phyloP scores from a whole-genome alignment of 2,329 filamentous ascomycete genomes.

The Metarhizium guizhouense region DNA sequence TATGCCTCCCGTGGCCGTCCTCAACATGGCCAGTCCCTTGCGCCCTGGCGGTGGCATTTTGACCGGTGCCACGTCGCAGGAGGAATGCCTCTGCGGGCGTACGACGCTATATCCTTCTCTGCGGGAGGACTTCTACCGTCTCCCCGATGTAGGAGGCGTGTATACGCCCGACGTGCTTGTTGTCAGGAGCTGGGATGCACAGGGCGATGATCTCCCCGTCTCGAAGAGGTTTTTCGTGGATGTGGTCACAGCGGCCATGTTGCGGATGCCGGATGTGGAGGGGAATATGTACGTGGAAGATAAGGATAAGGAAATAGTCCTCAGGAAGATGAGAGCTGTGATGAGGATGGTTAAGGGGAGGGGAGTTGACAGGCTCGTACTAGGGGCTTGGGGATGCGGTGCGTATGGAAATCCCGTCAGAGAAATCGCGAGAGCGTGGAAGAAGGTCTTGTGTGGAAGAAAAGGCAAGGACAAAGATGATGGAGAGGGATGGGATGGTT shows the following conservation, averaged over 20 bases:
- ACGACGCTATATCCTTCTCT: constrained; percentile 2
- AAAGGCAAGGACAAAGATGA: background rate
- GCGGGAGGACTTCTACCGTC: constrained; percentile 46
- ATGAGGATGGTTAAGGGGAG: constrained; percentile 40
- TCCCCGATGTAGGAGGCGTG: constrained; percentile 45
- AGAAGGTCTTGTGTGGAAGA: constrained; percentile 17
- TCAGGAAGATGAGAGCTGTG: constrained; percentile 48
- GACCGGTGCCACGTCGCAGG: constrained; percentile 49
- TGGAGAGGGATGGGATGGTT: constrained; percentile 4
- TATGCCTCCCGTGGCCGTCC: constrained; percentile 33
- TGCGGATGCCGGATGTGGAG: constrained; percentile 45
- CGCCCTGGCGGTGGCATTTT: constrained; percentile 53
- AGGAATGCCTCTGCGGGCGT: constrained; percentile 49
- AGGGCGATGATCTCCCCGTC: constrained; percentile 15
- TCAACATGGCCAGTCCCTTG: constrained; percentile 57
- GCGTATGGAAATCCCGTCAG: constrained; percentile 53
- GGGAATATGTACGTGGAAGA: constrained; percentile 31
- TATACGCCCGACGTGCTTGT: constrained; percentile 43
- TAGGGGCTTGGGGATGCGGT: constrained; percentile 58
- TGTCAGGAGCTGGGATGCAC: constrained; percentile 32
- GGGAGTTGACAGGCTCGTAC: constrained; percentile 39
- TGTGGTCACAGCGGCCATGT: constrained; percentile 48
- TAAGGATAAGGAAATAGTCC: constrained; percentile 40
- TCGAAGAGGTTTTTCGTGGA: constrained; percentile 49
- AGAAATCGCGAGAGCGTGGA: constrained; percentile 48